phyloP scores from a whole-genome alignment of 768 basidiomycete species.

The Termitomyces sp. region DNA sequence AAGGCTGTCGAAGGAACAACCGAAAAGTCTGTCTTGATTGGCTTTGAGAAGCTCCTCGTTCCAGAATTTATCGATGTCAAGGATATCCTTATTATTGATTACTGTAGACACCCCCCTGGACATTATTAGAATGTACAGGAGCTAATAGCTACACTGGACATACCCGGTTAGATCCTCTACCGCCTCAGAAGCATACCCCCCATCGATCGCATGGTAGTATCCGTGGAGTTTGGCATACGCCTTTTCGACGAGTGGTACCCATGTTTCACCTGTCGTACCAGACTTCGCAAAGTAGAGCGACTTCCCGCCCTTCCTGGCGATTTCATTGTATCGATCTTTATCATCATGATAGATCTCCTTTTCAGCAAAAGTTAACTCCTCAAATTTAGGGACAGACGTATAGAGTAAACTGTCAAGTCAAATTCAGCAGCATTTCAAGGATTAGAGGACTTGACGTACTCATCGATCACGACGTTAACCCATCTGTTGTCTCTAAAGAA shows the following conservation, averaged over 20 bases:
- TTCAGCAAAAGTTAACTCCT: constrained; percentile 36
- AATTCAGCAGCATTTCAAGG: background rate
- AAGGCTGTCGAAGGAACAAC: constrained; percentile 39
- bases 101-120: constrained; percentile 39
- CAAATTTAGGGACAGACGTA: constrained; percentile 45
- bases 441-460: constrained; percentile 29
- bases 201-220: constrained; percentile 31
- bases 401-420: constrained; percentile 35
- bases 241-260: constrained; percentile 58
- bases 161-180: constrained; percentile 57
- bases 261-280: constrained; percentile 43
- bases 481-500: constrained; percentile 48
- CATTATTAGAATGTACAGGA: background rate
- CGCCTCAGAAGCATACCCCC: constrained; percentile 38
- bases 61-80: constrained; percentile 49
- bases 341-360: constrained; percentile 47
- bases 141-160: constrained; percentile 1
- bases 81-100: constrained; percentile 43
- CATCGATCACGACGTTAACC: constrained; percentile 53
- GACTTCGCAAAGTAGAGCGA: constrained; percentile 47
- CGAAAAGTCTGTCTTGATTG: constrained; percentile 48
- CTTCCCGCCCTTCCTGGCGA: constrained; percentile 44
- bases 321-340: constrained; percentile 38
- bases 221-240: constrained; percentile 55
- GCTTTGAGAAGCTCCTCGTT: constrained; percentile 45